phyloP scores from a whole-genome alignment of 331 rosid genomes.

The Malus hybrid region DNA sequence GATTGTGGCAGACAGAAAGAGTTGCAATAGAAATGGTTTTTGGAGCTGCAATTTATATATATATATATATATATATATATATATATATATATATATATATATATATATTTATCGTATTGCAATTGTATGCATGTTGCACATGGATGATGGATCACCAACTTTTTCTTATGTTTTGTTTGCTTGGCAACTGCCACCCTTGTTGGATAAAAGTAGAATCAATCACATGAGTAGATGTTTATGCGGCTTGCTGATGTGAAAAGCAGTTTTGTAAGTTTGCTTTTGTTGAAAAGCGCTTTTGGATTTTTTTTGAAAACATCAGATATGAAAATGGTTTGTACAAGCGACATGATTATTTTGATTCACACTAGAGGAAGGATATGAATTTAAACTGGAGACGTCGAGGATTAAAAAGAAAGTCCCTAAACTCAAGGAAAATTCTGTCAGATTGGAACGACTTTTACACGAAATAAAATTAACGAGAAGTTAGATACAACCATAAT shows the following conservation, averaged over 20 bases:
- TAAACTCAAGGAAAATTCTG: too few species aligned
- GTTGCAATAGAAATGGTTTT: background rate
- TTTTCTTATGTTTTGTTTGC: background rate
- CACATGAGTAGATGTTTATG: background rate
- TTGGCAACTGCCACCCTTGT: background rate
- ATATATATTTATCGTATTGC: background rate
- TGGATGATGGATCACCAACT: slow-evolving; percentile 4
- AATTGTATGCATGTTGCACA: slow-evolving; percentile 15
- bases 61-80: too few species aligned
- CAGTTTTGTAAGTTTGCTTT: background rate
- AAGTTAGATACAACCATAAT: too few species aligned
- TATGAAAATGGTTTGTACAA: background rate
- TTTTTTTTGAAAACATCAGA: background rate
- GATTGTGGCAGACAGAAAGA: slow-evolving; percentile 31
- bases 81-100: too few species aligned
- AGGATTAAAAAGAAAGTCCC: too few species aligned
- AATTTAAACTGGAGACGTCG: too few species aligned
- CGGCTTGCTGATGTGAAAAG: background rate
- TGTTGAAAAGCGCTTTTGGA: background rate
- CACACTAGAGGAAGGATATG: too few species aligned
- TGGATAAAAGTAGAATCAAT: background rate
- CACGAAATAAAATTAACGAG: too few species aligned
- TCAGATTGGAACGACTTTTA: too few species aligned
- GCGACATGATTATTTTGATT: too few species aligned
- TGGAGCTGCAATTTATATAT: too few species aligned